Conservation (phyloP, 2,329 filamentous ascomycete species). For the Claviceps sorghi region DNA sequence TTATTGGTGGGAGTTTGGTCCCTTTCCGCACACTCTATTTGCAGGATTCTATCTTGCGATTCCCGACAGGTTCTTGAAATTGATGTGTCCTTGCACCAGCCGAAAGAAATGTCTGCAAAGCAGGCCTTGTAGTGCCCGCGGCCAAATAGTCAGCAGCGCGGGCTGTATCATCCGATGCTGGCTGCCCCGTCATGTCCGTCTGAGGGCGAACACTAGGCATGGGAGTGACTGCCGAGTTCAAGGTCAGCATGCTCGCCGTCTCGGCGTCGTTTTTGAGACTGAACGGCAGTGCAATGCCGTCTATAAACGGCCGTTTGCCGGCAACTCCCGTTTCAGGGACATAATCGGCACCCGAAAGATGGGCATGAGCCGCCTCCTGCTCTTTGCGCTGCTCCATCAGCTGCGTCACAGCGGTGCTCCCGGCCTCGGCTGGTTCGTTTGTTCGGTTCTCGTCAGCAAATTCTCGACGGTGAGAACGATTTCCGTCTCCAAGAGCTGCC, state of each 20-base stretch:
- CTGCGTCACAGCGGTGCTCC: conserved; percentile 28
- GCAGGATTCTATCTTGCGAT: neutral
- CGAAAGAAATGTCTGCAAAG: conserved; percentile 35
- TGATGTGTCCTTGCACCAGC: conserved; percentile 28
- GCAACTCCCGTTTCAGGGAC: conserved; percentile 34
- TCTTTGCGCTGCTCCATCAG: conserved; percentile 28
- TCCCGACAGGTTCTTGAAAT: conserved; percentile 7
- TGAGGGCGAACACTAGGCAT: conserved; percentile 14
- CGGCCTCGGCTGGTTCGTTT: conserved; percentile 16
- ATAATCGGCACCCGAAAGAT: conserved; percentile 29
- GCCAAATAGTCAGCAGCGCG: conserved; percentile 6
- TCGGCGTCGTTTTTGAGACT: conserved; percentile 48
- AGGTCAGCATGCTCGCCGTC: conserved; percentile 56
- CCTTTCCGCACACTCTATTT: neutral
- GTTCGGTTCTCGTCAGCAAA: conserved; percentile 40
- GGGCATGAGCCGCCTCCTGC: conserved; percentile 23
- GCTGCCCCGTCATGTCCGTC: conserved; percentile 1
- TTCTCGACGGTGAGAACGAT: conserved; percentile 28
- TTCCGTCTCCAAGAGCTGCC: conserved; percentile 16
- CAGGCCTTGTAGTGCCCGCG: conserved; percentile 18
- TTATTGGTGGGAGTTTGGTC: neutral
- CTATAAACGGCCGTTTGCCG: conserved; percentile 50
- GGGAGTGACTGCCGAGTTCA: conserved; percentile 29
- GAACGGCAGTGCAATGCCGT: conserved; percentile 60
- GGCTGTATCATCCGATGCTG: conserved; percentile 1